Base-by-base conservation (phyloP, 306 rosid genomes). In the Pterocarpus macrocarpus region DNA sequence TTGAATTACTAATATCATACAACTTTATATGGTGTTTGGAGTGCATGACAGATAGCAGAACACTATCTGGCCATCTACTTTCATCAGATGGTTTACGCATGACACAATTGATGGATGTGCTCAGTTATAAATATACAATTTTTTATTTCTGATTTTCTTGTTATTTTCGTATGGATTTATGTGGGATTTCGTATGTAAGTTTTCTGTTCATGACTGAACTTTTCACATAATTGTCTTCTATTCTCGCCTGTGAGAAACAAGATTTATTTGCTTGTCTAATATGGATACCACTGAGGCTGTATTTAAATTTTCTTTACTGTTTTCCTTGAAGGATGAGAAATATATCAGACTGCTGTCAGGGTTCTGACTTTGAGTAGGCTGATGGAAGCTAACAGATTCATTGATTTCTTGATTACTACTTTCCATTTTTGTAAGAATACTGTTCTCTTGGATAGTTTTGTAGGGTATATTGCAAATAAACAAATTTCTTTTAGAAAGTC, bases 331-430 rank as follows among this genome's bases (percentile, higher is more conserved):
- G 69, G 65, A n/a, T 43, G 71, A 30, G 13, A 67, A 79, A 57
- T 49, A 41, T 50, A 14, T 61, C 53, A 45, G 55, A 76, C 44
- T 76, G 55, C 64, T 85, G 28, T 53, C 22, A 70, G 35, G 61
- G n/a, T 15, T 83, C 66, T 55, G 63, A 50, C 32, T 73, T 22
- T 10, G 30, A 66, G 64, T 62, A 17, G 73, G 41, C 22, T 66
- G 49, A 36, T 80, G 71, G 43, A 22, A 22, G 28, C 28, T 22
- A 22, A 22, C 5, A 50, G 44, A 36, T 71, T 71, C 49, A 32
- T 53, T 75, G 50, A 64, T 64, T 64, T 55, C 68, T 38, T 71
- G 65, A 49, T 62, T 80, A 22, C 64, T 55, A 16, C 38, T 52
- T 75, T 62, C 44, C 44, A 16, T 63, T 76, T 64, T 33, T 11